phyloP scores from a whole-genome alignment of 1,284 basidiomycete genomes.

The Taiwanofungus camphoratus region DNA sequence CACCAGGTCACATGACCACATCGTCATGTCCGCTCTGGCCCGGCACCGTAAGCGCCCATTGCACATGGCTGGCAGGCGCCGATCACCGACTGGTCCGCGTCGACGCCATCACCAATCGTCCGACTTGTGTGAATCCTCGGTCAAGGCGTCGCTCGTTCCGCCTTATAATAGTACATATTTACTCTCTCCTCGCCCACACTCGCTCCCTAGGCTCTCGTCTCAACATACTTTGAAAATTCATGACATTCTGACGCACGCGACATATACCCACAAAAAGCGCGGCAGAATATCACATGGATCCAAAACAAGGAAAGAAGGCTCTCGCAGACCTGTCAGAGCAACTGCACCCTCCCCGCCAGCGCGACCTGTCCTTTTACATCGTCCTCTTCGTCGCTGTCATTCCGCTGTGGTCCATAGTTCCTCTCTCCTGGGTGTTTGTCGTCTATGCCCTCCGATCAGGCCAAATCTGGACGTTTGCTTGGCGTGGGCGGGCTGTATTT shows the following conservation, averaged over 20 bases:
- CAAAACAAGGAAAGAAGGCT: conserved; percentile 13
- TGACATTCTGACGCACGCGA: too few species aligned
- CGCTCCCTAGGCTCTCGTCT: too few species aligned
- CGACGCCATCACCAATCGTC: conserved; percentile 16
- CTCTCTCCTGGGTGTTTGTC: conserved; percentile 67
- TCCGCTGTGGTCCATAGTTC: conserved; percentile 68
- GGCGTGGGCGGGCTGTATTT: conserved; percentile 36
- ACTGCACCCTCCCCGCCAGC: conserved; percentile 27
- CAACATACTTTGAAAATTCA: too few species aligned
- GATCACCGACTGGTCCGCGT: conserved; percentile 7
- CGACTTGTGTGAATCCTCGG: neutral
- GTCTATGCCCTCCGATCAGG: conserved; percentile 47
- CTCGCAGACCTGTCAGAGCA: conserved; percentile 25
- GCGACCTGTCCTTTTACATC: conserved; percentile 50
- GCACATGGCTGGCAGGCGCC: too few species aligned
- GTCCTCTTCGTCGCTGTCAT: conserved; percentile 54
- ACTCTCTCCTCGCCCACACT: too few species aligned
- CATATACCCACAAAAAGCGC: too few species aligned
- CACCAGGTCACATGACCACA: too few species aligned
- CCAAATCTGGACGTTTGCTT: conserved; percentile 37
- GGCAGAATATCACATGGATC: conserved; percentile 12
- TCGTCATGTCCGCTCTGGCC: too few species aligned
- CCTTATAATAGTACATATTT: too few species aligned
- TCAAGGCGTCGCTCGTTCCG: too few species aligned
- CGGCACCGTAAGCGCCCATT: too few species aligned